A percentile compares a stretch with the other conserved stretches of the same genome.
Evolutionary conservation across 495 filamentous ascomycete species (phyloP).

Genomic region (Podospora comata): DNA sequence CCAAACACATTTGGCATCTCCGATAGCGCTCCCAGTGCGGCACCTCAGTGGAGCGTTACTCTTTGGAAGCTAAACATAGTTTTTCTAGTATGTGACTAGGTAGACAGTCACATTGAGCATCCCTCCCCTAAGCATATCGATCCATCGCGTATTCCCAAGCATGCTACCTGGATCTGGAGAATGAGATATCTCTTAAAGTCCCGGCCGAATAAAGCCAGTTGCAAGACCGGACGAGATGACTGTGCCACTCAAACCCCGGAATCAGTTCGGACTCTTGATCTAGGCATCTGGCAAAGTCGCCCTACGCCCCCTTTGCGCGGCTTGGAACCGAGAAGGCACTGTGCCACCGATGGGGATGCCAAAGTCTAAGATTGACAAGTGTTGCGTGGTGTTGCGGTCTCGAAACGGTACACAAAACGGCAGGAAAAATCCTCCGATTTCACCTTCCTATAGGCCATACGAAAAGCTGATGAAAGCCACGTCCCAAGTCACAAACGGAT

Average conservation of each 20-base stretch:
- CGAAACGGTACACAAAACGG: neutral
- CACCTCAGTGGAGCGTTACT: neutral
- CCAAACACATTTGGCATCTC: neutral
- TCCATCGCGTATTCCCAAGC: constrained; percentile 2
- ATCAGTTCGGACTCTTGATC: constrained; percentile 1
- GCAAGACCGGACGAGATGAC: neutral
- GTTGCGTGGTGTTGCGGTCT: neutral
- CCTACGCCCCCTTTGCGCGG: neutral
- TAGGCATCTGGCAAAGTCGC: neutral
- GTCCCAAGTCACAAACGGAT: neutral
- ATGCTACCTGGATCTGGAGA: neutral
- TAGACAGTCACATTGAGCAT: neutral
- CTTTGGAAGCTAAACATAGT: neutral
- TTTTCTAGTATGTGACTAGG: neutral
- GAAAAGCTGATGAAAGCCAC: neutral
- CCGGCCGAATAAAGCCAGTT: neutral
- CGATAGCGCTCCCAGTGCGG: constrained; percentile 1
- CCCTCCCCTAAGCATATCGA: neutral
- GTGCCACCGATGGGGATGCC: neutral
- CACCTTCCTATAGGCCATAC: neutral
- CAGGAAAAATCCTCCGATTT: neutral
- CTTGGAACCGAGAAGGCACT: constrained; percentile 4
- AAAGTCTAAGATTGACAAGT: neutral
- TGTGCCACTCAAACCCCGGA: neutral
- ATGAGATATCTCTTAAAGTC: neutral